Base-by-base conservation (phyloP, 495 filamentous ascomycete species). In the Chaetomium fimeti region DNA sequence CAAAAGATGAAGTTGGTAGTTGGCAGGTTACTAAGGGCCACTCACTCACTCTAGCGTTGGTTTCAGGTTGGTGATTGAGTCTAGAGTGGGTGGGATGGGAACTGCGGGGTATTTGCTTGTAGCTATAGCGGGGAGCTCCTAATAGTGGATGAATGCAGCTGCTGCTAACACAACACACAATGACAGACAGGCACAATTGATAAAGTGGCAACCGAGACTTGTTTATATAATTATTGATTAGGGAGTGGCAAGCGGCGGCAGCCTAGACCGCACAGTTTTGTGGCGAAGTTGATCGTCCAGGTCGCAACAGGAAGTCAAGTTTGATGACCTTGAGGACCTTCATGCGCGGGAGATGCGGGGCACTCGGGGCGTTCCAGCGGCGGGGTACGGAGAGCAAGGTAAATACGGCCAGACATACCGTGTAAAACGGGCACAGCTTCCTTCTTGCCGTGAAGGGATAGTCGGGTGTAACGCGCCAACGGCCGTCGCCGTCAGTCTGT, bases 221-320 rank as follows among this genome's bases (percentile, higher is more conserved):
- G n/a, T 47, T 1, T 60, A 49, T 60, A 51, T 38, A 60, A 51
- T 9, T 24, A 38, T 49, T 28, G 15, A 2, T n/a, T n/a, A n/a
- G n/a, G n/a, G 8, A 28, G n/a, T 18, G 25, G 20, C n/a, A 13
- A n/a, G 20, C 8, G 27, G 29, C n/a, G 16, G 25, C 1, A 40
- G n/a, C 5, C 29, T n/a, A 57, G 20, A 12, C 55, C 20, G 18
- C 20, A 38, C 36, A 42, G 22, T 36, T 20, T 2, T 3, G 52
- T 57, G 40, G 61, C 51, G 16, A 63, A 56, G 49, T 15, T 36
- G 61, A 63, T 63, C 61, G n/a, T 48, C 49, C 45, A n/a, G 47
- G 20, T 9, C 47, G 47, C 22, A 54, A 25, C 60, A 54, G 15
- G 22, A 43, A 25, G 42, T 49, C 42, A 9, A n/a, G 54, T 64